phyloP scores from a whole-genome alignment of 768 basidiomycete species.

The Psilocybe azurescens region DNA sequence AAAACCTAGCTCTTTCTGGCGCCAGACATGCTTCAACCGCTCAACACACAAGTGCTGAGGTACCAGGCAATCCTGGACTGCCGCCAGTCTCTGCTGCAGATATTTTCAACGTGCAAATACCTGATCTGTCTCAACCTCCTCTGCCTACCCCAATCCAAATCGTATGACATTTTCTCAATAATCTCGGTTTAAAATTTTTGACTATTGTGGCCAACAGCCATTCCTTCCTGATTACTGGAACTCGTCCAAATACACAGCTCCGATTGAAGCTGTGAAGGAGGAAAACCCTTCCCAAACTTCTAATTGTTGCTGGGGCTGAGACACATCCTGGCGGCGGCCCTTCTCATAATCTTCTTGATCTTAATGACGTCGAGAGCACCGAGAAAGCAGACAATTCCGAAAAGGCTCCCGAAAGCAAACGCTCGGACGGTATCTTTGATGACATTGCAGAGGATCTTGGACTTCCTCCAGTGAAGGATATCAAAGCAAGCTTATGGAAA shows the following conservation, averaged over 20 bases:
- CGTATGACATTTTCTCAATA: slow-evolving; percentile 47
- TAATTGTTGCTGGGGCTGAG: slow-evolving; percentile 46
- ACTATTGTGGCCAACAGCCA: slow-evolving; percentile 38
- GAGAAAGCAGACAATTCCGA: slow-evolving; percentile 3
- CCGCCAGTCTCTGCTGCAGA: slow-evolving; percentile 36
- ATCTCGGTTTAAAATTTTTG: slow-evolving; percentile 20
- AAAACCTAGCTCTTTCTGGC: slow-evolving; percentile 21
- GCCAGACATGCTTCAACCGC: slow-evolving; percentile 20
- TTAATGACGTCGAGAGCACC: not conserved
- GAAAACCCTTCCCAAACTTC: slow-evolving; percentile 44
- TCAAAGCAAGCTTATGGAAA: slow-evolving; percentile 36
- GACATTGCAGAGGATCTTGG: slow-evolving; percentile 53
- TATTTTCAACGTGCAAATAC: slow-evolving; percentile 58
- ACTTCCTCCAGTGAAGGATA: slow-evolving; percentile 39
- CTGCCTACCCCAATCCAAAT: slow-evolving; percentile 56
- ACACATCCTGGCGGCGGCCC: slow-evolving; percentile 43
- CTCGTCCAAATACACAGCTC: slow-evolving; percentile 30
- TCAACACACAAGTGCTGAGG: not conserved
- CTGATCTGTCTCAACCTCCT: slow-evolving; percentile 53
- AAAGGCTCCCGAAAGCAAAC: slow-evolving; percentile 11
- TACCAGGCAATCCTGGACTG: slow-evolving; percentile 34
- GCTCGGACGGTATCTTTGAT: slow-evolving; percentile 42
- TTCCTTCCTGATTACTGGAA: slow-evolving; percentile 53
- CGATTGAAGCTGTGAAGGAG: slow-evolving; percentile 21
- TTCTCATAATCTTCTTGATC: slow-evolving; percentile 37